Percentiles rank a stretch among this genome's conserved stretches.
These are phyloP conservation scores for Ceratobasidium sp. DNA, from an alignment of 1,284 basidiomycete species.

Conservation along the genomic window DNA sequence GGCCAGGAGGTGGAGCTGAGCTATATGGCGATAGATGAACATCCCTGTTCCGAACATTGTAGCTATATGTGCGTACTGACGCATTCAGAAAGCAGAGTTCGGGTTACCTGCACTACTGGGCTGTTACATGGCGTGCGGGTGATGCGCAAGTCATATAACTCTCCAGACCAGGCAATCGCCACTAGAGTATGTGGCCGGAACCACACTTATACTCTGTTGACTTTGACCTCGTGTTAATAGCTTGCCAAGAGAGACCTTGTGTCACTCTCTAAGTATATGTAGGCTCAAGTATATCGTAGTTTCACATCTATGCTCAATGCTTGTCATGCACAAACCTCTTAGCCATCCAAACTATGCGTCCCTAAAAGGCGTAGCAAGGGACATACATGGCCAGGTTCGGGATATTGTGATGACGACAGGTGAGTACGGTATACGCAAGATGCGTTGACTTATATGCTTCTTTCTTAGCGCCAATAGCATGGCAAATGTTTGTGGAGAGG, in stretches of 20 bases:
- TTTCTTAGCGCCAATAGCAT: not conserved
- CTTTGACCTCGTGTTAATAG: not conserved
- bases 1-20: not conserved
- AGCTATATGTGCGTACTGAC: not conserved
- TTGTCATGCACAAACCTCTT: not conserved
- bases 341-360: not conserved
- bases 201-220: not conserved
- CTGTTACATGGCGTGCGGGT: not conserved
- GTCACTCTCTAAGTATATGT: not conserved
- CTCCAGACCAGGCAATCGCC: not conserved
- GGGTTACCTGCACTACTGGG: not conserved
- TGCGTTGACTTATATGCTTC: not conserved
- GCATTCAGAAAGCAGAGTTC: not conserved
- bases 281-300: not conserved
- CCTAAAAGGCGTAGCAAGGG: not conserved
- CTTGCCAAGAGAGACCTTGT: not conserved
- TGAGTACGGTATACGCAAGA: not conserved
- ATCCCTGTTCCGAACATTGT: not conserved
- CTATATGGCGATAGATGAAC: not conserved
- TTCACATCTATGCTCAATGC: not conserved
- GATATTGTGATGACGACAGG: conserved; percentile 2
- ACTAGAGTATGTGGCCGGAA: not conserved
- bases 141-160: conserved; percentile 1
- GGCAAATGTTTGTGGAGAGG: not conserved
- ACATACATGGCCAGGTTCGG: not conserved